Percentiles rank a stretch among this genome's conserved stretches.
Conservation (phyloP, 805 yeast genomes). For the Candida chilensis region DNA sequence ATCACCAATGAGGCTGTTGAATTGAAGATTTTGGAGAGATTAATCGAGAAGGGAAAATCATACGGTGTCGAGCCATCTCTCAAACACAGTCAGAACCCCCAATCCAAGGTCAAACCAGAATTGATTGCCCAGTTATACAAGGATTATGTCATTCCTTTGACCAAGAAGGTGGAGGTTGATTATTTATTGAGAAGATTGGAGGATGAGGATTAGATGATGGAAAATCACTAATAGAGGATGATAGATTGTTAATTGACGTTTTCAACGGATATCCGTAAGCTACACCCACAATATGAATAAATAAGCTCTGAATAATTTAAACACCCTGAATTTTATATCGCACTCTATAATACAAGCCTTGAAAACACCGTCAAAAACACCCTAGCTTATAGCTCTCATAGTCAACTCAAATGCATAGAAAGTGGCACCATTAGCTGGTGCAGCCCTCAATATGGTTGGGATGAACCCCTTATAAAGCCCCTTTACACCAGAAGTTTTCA, state of each 20-base stretch:
- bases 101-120: conserved; percentile 75
- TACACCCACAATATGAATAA: too few relatives aligned
- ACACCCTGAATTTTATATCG: too few relatives aligned
- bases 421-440: conserved; percentile 97
- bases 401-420: conserved; percentile 90
- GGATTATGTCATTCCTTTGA: conserved; percentile 85
- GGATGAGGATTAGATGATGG: conserved; percentile 25
- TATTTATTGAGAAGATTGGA: conserved; percentile 79
- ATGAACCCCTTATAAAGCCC: conserved; percentile 88
- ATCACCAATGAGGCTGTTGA: conserved; percentile 89
- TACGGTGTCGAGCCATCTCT: conserved; percentile 87
- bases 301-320: too few relatives aligned
- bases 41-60: conserved; percentile 71
- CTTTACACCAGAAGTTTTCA: conserved; percentile 48
- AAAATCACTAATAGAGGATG: too few relatives aligned
- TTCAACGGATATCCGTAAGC: too few relatives aligned
- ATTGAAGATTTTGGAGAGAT: conserved; percentile 67
- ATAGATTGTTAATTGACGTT: too few relatives aligned
- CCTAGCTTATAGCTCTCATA: conserved; percentile 49
- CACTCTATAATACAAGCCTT: background rate
- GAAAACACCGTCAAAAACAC: background rate
- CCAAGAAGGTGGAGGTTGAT: conserved; percentile 92
- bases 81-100: conserved; percentile 55
- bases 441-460: conserved; percentile 92
- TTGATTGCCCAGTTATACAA: conserved; percentile 75